Evolutionary conservation across 306 rosid species (phyloP).

Genomic region (Heteromeles arbutifolia): DNA sequence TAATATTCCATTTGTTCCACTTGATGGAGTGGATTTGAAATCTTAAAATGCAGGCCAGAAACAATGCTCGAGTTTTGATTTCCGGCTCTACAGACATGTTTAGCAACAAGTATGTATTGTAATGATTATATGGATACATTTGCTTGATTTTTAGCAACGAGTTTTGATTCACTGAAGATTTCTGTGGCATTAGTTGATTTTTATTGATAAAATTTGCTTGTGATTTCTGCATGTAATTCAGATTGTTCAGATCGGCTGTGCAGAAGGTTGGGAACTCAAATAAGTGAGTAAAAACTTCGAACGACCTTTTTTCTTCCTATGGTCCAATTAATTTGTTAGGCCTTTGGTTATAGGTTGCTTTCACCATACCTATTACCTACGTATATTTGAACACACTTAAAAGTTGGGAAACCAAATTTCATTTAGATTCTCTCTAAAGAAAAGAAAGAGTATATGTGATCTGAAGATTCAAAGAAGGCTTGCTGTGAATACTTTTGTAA

Average conservation of each 20-base stretch:
- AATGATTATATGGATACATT: neutral
- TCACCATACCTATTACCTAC: neutral
- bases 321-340: neutral
- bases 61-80: neutral
- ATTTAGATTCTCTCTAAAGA: neutral
- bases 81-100: neutral
- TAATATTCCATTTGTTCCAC: neutral
- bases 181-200: neutral
- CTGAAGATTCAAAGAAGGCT: neutral
- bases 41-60: neutral
- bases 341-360: neutral
- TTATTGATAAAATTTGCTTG: neutral
- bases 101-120: neutral
- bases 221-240: neutral
- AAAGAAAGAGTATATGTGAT: neutral
- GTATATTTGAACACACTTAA: neutral
- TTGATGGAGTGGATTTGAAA: neutral
- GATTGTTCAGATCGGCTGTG: neutral
- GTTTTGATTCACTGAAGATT: neutral
- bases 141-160: too few species aligned
- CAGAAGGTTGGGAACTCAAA: neutral
- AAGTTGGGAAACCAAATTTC: neutral
- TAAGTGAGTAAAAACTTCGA: neutral
- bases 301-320: neutral
- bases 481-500: neutral